phyloP scores from a whole-genome alignment of 148 eudicot genomes.

The Polygonum maritimum region DNA sequence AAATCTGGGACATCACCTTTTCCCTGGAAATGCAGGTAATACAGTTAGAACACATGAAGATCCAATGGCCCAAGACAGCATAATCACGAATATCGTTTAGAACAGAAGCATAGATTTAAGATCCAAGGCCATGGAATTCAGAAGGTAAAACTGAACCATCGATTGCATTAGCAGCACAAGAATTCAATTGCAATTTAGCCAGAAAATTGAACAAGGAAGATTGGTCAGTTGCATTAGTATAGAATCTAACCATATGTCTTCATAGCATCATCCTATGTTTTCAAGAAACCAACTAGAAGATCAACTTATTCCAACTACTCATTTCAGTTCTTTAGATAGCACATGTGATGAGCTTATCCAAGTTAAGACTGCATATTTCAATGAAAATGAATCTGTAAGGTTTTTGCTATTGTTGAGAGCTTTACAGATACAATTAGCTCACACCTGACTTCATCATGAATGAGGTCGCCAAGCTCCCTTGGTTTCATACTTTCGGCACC shows the following conservation, averaged over 20 bases:
- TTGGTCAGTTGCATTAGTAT: too few relatives aligned
- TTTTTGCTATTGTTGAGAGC: neutral
- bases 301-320: neutral
- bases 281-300: neutral
- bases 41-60: neutral
- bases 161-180: too few relatives aligned
- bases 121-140: too few relatives aligned
- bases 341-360: neutral
- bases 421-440: conserved; percentile 9
- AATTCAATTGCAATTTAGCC: too few relatives aligned
- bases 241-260: too few relatives aligned
- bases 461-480: conserved; percentile 75
- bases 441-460: conserved; percentile 91
- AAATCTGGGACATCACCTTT: conserved; percentile 51
- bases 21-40: conserved; percentile 27
- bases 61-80: neutral
- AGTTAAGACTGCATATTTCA: neutral
- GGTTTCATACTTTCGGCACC: conserved; percentile 71
- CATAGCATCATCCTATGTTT: neutral
- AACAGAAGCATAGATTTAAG: neutral
- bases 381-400: neutral
- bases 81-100: neutral
- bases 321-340: neutral
- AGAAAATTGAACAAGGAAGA: too few relatives aligned
- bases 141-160: too few relatives aligned